These are phyloP conservation scores for Populus hybrid DNA, from an alignment of 441 rosid genomes.

Conservation along the genomic window DNA sequence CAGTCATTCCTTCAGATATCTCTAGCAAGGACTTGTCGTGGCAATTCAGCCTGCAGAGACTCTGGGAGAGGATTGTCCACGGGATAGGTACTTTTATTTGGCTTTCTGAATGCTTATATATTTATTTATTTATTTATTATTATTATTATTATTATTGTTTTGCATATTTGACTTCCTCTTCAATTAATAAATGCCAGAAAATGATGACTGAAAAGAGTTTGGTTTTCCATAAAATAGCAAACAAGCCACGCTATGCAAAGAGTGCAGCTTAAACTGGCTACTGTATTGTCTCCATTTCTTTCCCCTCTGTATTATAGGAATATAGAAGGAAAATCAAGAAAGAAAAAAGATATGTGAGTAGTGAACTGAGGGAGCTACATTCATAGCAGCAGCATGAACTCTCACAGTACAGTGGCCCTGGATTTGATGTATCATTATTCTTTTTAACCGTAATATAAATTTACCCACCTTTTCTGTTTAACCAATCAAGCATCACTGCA, in stretches of 20 bases:
- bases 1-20: conserved; percentile 38
- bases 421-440: background rate
- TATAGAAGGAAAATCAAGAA: background rate
- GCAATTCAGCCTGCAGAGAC: conserved; percentile 68
- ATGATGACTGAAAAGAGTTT: background rate
- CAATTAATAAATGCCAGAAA: background rate
- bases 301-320: background rate
- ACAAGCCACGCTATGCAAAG: background rate
- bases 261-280: background rate
- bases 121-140: background rate
- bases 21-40: conserved; percentile 56
- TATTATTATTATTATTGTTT: background rate
- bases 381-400: background rate
- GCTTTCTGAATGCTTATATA: background rate
- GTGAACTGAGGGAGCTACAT: background rate
- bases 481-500: background rate
- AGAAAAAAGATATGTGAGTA: background rate
- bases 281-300: background rate
- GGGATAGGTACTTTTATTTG: conserved; percentile 46
- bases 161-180: background rate
- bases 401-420: background rate
- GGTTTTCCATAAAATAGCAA: background rate
- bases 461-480: background rate
- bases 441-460: background rate
- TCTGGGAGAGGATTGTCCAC: conserved; percentile 70